These are phyloP conservation scores for Microsporum ferrugineum DNA, from an alignment of 2,329 filamentous ascomycete genomes.

Conservation along the genomic window DNA sequence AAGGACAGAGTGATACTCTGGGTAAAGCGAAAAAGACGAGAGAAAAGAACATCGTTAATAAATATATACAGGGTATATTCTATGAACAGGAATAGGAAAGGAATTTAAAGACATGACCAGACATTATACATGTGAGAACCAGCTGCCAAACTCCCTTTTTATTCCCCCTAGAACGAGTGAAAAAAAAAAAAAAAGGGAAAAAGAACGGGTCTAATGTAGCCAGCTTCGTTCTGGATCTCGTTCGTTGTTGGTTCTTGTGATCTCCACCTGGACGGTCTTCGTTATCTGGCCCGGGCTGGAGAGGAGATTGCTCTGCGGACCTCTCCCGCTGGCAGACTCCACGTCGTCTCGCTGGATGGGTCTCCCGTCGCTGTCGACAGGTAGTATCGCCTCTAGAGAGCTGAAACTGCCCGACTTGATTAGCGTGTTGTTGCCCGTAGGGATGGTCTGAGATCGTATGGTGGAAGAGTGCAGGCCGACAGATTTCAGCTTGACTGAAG, in stretches of 20 bases:
- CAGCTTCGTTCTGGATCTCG: background rate
- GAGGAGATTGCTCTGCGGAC: background rate
- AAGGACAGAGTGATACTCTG: no score
- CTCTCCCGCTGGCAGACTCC: background rate
- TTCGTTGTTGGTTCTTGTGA: background rate
- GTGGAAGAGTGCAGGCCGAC: background rate
- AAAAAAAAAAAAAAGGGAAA: background rate
- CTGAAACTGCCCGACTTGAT: background rate
- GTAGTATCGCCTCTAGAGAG: constrained; percentile 1
- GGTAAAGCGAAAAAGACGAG: background rate
- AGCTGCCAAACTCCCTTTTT: background rate
- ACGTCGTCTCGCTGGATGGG: background rate
- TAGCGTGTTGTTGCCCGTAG: background rate
- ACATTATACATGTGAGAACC: background rate
- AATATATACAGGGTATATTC: constrained; percentile 3
- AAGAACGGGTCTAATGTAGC: background rate
- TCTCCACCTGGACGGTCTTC: constrained; percentile 2
- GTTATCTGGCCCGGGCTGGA: background rate
- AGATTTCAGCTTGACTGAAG: background rate
- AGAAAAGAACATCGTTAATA: background rate
- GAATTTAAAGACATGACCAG: background rate
- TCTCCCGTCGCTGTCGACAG: background rate
- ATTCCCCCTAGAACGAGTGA: background rate
- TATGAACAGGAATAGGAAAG: background rate
- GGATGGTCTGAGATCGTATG: background rate